phyloP scores from a whole-genome alignment of 495 filamentous ascomycete genomes.

The Lepidopterella palustris region DNA sequence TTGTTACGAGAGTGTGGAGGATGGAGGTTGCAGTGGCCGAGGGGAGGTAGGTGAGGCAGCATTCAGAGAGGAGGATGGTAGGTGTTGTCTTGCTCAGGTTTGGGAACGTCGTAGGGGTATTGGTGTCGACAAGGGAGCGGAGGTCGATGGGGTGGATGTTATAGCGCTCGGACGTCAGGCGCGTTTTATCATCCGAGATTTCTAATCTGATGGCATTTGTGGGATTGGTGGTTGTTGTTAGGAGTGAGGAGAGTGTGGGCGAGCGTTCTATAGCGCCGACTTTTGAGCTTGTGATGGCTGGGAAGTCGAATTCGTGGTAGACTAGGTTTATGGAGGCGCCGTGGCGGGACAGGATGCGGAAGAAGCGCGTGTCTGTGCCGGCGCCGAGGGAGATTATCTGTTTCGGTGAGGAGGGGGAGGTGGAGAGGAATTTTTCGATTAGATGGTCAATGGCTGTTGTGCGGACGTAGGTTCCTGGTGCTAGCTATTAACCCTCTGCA shows the following conservation, averaged over 20 bases:
- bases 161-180: slow-evolving; percentile 49
- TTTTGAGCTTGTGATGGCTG: slow-evolving; percentile 63
- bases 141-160: slow-evolving; percentile 79
- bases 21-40: slow-evolving; percentile 54
- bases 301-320: slow-evolving; percentile 94
- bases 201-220: slow-evolving; percentile 20
- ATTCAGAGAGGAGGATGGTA: slow-evolving; percentile 84
- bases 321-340: slow-evolving; percentile 42
- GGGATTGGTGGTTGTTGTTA: no score
- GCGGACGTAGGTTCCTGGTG: slow-evolving; percentile 82
- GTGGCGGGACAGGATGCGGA: slow-evolving; percentile 52
- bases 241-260: slow-evolving; percentile 29
- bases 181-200: slow-evolving; percentile 39
- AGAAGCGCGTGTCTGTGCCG: slow-evolving; percentile 83
- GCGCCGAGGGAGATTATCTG: slow-evolving; percentile 94
- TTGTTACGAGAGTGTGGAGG: slow-evolving; percentile 58
- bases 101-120: slow-evolving; percentile 24
- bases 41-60: slow-evolving; percentile 84
- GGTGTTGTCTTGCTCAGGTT: slow-evolving; percentile 51
- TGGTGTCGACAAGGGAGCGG: slow-evolving; percentile 46
- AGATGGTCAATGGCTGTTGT: slow-evolving; percentile 81
- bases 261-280: slow-evolving; percentile 45
- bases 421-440: slow-evolving; percentile 60
- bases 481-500: background rate
- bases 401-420: slow-evolving; percentile 39